Base-by-base conservation (phyloP, 768 basidiomycete genomes). In the Naganishia randhawae region DNA sequence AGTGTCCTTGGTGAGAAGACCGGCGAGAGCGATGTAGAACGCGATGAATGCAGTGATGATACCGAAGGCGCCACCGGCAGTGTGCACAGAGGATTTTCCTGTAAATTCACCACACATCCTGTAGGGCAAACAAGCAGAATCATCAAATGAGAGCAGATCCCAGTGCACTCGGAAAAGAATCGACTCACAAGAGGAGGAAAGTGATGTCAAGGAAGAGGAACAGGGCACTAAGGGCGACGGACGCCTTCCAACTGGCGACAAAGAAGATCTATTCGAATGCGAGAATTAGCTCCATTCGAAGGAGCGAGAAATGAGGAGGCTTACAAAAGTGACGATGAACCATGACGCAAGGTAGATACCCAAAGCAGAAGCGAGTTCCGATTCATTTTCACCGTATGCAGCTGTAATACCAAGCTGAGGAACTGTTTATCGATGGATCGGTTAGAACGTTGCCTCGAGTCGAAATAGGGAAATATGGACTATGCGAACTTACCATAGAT, bases 161-260 rank as follows among this genome's bases (percentile, higher is more conserved):
- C 25, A 22, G 33, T 9, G 32, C 5, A 31, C 14, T 37, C 10
- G 4, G 35, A 19, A n/a, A 35, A 65, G 19, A 22, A 35, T 13
- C 29, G 39, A 16, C 57, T 61, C 41, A 73, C 70, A 76, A 63
- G 11, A 75, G 68, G 63, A 71, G 74, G 73, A 79, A 88, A 7
- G 86, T 87, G 57, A 84, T 67, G 32, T 79, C 81, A 25, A 88
- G 83, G 83, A 81, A 85, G 77, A 81, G 77, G 75, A 87, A 84
- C 19, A 88, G 76, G 0, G 82, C 76, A 17, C 83, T 76, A 22
- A 87, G 79, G 39, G 82, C 83, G 45, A 86, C 42, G 53, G 84
- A 86, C 29, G 83, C 82, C 68, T 85, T 82, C 3, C 85, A 76
- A 2, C 84, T 77, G n/a, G 82, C 86, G 41, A 87, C 39, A 51